A percentile compares a stretch with the other conserved stretches of the same genome.
Conservation (phyloP, 1,139 yeast genomes). For the Kluyveromyces marxianus region DNA sequence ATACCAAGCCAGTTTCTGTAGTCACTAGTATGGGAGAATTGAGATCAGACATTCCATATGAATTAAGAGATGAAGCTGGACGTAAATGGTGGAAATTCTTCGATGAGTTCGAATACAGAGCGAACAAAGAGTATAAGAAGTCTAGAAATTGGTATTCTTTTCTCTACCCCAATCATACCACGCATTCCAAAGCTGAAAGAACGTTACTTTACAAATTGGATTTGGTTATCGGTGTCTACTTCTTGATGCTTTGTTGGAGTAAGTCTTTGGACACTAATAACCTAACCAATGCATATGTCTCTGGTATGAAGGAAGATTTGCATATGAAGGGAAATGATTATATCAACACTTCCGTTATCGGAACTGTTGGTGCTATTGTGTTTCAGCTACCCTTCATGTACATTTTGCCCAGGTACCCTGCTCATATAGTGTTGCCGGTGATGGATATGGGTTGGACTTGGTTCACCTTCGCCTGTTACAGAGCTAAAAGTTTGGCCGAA, state of each 20-base stretch:
- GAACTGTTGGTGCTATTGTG: slow-evolving; percentile 51
- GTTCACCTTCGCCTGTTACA: slow-evolving; percentile 49
- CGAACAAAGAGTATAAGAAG: slow-evolving; percentile 35
- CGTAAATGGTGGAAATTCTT: slow-evolving; percentile 59
- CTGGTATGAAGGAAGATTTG: slow-evolving; percentile 53
- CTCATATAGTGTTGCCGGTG: slow-evolving; percentile 46
- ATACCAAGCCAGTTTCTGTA: neutral
- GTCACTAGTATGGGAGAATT: neutral
- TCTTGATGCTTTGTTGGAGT: slow-evolving; percentile 62
- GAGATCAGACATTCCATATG: slow-evolving; percentile 26
- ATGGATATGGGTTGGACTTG: slow-evolving; percentile 62
- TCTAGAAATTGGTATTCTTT: slow-evolving; percentile 49
- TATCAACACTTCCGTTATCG: slow-evolving; percentile 51
- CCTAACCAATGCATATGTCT: slow-evolving; percentile 61
- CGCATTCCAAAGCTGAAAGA: slow-evolving; percentile 47
- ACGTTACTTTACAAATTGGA: slow-evolving; percentile 54
- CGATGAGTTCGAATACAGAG: slow-evolving; percentile 57
- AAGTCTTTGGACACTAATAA: slow-evolving; percentile 56
- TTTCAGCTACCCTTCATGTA: slow-evolving; percentile 46
- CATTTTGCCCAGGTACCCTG: slow-evolving; percentile 40
- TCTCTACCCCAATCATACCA: slow-evolving; percentile 38
- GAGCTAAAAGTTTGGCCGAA: slow-evolving; percentile 40
- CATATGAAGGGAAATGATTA: slow-evolving; percentile 60
- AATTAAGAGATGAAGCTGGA: slow-evolving; percentile 42
- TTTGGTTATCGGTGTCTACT: slow-evolving; percentile 48